Conservation (phyloP, 352 stramenopile genomes). For the Globisporangium middletonii region DNA sequence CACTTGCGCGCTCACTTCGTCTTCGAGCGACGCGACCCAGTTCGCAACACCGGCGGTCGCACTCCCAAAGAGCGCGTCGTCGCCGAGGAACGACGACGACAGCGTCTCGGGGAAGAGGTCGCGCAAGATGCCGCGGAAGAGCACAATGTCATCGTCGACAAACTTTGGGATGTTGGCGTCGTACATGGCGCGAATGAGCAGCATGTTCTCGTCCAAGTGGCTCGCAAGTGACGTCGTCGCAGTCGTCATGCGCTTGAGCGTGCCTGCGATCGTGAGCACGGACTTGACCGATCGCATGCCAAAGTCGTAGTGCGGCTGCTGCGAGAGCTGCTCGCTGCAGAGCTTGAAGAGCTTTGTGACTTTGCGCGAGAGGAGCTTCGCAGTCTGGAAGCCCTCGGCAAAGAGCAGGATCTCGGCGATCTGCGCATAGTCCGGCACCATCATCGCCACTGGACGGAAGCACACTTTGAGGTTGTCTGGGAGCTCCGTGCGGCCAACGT, state of each 20-base stretch:
- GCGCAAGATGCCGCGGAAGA: constrained; percentile 87
- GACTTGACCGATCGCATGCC: constrained; percentile 84
- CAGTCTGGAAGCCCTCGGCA: constrained; percentile 68
- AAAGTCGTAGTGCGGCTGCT: constrained; percentile 87
- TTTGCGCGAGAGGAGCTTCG: constrained; percentile 57
- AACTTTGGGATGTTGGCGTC: constrained; percentile 92
- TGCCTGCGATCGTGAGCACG: constrained; percentile 72
- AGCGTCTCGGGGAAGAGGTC: constrained; percentile 80
- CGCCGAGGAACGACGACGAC: background rate
- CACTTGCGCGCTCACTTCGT: constrained; percentile 79
- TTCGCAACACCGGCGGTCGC: constrained; percentile 12
- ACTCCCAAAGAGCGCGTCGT: background rate
- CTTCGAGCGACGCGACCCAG: constrained; percentile 53
- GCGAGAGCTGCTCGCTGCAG: constrained; percentile 79
- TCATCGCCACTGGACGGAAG: constrained; percentile 86
- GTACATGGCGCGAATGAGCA: constrained; percentile 94
- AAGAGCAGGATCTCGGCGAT: constrained; percentile 86
- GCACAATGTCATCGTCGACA: constrained; percentile 75
- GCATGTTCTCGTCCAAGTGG: constrained; percentile 40
- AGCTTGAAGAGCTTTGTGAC: constrained; percentile 80
- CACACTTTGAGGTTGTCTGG: constrained; percentile 82
- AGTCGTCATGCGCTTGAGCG: constrained; percentile 36
- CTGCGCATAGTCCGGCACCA: constrained; percentile 82
- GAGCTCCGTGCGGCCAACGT: constrained; percentile 71
- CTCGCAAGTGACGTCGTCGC: constrained; percentile 11